Evolutionary conservation across 257 asterid genomes (phyloP), one percentile per base, ranked within the genome.

Genomic region (Nicotiana paniculata): DNA sequence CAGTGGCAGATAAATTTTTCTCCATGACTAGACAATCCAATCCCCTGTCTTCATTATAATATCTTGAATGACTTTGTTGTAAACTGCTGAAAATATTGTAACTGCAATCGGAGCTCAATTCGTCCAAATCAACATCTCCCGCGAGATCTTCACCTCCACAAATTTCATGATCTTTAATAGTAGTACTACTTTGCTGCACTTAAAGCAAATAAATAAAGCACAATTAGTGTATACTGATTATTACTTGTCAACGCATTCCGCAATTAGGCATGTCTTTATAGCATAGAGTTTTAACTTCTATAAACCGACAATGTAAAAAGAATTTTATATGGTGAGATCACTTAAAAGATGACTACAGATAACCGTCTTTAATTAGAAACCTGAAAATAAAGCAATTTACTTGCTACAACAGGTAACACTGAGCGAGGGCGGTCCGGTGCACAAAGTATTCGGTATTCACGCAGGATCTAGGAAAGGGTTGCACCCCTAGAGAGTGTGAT

Each of bases 91-190:
- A 86, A 59, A 86, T 58, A 13, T 85, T 95, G 26, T 82, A 85
- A 30, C 86, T 85, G 58, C 82, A 77, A 81, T 87, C 90, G 9
- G 91, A 86, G 75, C 84, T 82, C 63, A 89, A 88, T 28, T 85
- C 93, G 81, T 89, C 93, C 69, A 88, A 69, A 82, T 85, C 91
- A 65, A 87, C 88, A 67, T 79, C 86, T 17, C 82, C 85, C 74
- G 86, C 81, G 28, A 90, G 65, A 54, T 66, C 90, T 9, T 84
- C 88, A 62, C 76, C 85, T 32, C 82, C 91, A 37, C 81, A 85
- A 83, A 87, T 74, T 83, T 87, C 93, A n/a, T 87, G 69, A 84
- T 89, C 91, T 83, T 85, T 89, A 9, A 77, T 68, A 80, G 85
- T 89, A 33, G 62, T 85, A 69, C 88, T 85, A 30, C 85, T 88